These are phyloP conservation scores for Scutellaria minor DNA, from an alignment of 257 asterid genomes.

Conservation along the genomic window DNA sequence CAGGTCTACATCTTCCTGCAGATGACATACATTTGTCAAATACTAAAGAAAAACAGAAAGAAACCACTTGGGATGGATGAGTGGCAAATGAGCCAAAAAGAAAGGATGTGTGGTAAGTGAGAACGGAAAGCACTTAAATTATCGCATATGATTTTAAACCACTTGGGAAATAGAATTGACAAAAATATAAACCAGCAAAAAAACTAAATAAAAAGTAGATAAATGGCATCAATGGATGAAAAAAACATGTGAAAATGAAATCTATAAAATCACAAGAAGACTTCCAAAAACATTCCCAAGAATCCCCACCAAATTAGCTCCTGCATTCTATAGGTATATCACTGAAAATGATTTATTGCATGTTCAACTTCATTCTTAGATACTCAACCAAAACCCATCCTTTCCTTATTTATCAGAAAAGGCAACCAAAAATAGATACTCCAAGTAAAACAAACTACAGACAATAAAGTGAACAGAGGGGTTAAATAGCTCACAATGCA, in stretches of 20 bases:
- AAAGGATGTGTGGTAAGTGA: conserved; percentile 2
- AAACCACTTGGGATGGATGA: background rate
- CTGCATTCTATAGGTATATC: background rate
- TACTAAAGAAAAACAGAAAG: conserved; percentile 7
- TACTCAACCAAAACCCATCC: background rate
- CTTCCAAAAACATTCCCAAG: conserved; percentile 3
- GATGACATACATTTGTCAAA: conserved; percentile 31
- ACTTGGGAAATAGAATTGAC: conserved; percentile 17
- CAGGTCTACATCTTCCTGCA: conserved; percentile 76
- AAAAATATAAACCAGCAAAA: conserved; percentile 4
- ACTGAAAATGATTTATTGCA: background rate
- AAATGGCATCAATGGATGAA: background rate
- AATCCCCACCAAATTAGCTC: background rate
- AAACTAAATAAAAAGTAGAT: background rate
- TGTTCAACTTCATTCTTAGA: conserved; percentile 20
- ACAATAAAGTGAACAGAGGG: background rate
- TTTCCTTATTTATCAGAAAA: background rate
- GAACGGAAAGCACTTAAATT: conserved; percentile 21
- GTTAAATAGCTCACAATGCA: conserved; percentile 69
- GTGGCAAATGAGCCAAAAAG: background rate
- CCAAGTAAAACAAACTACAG: too few species aligned
- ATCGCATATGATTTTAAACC: background rate
- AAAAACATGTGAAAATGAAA: conserved; percentile 2
- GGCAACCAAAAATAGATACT: conserved; percentile 20
- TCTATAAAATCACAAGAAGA: background rate